These are phyloP conservation scores for Talaromyces sp. DNA, from an alignment of 2,329 filamentous ascomycete genomes.

Conservation along the genomic window DNA sequence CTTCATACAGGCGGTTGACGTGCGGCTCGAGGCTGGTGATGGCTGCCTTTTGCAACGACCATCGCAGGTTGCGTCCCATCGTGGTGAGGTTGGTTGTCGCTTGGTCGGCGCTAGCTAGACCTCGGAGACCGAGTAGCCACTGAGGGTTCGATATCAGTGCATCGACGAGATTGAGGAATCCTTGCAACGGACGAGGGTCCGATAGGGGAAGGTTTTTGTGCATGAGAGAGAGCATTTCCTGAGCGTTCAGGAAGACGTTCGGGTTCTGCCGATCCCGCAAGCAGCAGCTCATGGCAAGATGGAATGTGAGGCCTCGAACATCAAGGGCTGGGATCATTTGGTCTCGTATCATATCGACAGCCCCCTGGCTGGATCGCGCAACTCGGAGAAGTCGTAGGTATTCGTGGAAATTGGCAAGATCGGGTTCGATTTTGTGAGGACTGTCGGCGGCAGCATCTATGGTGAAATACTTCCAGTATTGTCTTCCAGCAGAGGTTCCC, in stretches of 20 bases:
- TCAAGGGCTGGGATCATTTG: slow-evolving; percentile 44
- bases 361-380: slow-evolving; percentile 59
- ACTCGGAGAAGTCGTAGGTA: slow-evolving; percentile 63
- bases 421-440: slow-evolving; percentile 59
- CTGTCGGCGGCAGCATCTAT: slow-evolving; percentile 26
- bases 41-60: slow-evolving; percentile 19
- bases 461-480: slow-evolving; percentile 74
- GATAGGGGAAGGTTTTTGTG: slow-evolving; percentile 21
- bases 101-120: slow-evolving; percentile 16
- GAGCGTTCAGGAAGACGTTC: slow-evolving; percentile 61
- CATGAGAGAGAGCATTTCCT: slow-evolving; percentile 62
- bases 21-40: slow-evolving; percentile 22
- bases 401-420: slow-evolving; percentile 62
- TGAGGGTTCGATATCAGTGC: slow-evolving; percentile 21
- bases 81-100: slow-evolving; percentile 14
- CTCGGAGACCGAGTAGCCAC: slow-evolving; percentile 22
- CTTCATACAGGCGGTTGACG: slow-evolving; percentile 21
- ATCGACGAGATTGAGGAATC: slow-evolving; percentile 24
- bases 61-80: slow-evolving; percentile 21
- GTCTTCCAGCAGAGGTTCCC: slow-evolving; percentile 55
- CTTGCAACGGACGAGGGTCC: slow-evolving; percentile 22
- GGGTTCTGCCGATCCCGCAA: slow-evolving; percentile 69
- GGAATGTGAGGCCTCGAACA: slow-evolving; percentile 53
- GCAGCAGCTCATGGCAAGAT: slow-evolving; percentile 68
- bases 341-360: slow-evolving; percentile 52